Evolutionary conservation across 108 stramenopile genomes (phyloP), one percentile per base, ranked within the genome.

Genomic region (Discostella pseudostelligera): DNA sequence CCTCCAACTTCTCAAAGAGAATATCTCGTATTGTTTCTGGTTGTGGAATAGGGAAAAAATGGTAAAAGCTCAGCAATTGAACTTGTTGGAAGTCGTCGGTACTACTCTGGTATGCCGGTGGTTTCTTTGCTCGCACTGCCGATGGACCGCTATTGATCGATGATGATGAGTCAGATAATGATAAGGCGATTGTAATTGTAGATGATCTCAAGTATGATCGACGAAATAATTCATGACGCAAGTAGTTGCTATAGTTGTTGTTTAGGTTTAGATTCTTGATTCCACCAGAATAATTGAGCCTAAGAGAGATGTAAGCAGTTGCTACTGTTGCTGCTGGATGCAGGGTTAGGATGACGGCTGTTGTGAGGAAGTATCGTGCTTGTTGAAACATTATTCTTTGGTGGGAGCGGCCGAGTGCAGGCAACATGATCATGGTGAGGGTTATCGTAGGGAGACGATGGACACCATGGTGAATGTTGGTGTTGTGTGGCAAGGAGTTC

Each of bases 31-130:
- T 29, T 28, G 56, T 21, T 36, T 67, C 62, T 17, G 76, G 80
- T 39, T 79, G 26, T 0, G 67, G 37, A 14, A 81, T 76, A 1
- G 73, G 56, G 16, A 66, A 26, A 60, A 84, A 84, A 11, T 62
- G 65, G 49, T 84, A 84, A 35, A 84, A 84, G 50, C 78, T 80
- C 5, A 84, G 42, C 66, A 84, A 65, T 57, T 83, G 83, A 8
- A 79, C 48, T 42, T 72, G 26, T 10, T 42, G 35, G 16, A 21
- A 14, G 26, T 40, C 9, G 35, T 47, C 13, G 20, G 55, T 26
- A 36, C n/a, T n/a, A n/a, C n/a, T n/a, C n/a, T n/a, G n/a, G n/a
- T n/a, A n/a, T n/a, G 65, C 21, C 8, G 65, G 24, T 37, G 69
- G 51, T 12, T 55, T 39, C 35, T 65, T 68, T 1, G 79, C 80